Base-by-base conservation (phyloP, 2,329 filamentous ascomycete genomes). In the Fusarium decemcellulare region DNA sequence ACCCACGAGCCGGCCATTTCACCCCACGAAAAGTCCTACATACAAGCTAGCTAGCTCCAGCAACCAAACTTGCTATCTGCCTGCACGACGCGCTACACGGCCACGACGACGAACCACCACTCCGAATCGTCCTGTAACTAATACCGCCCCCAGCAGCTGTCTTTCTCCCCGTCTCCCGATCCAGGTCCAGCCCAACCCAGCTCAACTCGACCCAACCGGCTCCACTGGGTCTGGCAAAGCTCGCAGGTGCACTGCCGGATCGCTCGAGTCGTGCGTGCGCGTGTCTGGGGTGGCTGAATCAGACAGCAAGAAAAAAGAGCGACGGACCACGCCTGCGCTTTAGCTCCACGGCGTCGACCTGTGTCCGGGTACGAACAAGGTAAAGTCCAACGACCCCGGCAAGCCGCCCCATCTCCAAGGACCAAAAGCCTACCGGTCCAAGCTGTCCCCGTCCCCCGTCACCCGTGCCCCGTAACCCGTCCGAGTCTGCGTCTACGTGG, bases 221-320 rank as follows among this genome's bases (percentile, higher is more conserved):
- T 53, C 70, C 65, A 65, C 71, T 63, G 55, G 63, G 30, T 50
- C 67, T 54, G 67, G 63, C 52, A 59, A 66, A 60, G 44, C 59
- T 65, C 59, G 54, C 70, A 60, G 43, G 54, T 57, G 52, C 67
- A 52, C 48, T 71, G 58, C 71, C 69, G 58, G 62, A 63, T 61
- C 58, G 64, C 59, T 65, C 61, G 61, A 68, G 59, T 74, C 63
- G 61, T 66, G 66, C 59, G 59, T 55, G 65, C 59, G 61, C 65
- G 55, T 59, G 51, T 69, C 52, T 64, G 61, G 59, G 65, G 70
- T 73, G 72, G 72, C 72, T 74, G 63, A 72, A 73, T 73, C 60
- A 72, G 61, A 72, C 61, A 60, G 37, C 65, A 57, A 30, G 47
- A 40, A 58, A 52, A 61, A 54, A 69, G 46, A 58, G 46, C 34